phyloP scores from a whole-genome alignment of 768 basidiomycete species.

The Astraeus odoratus region DNA sequence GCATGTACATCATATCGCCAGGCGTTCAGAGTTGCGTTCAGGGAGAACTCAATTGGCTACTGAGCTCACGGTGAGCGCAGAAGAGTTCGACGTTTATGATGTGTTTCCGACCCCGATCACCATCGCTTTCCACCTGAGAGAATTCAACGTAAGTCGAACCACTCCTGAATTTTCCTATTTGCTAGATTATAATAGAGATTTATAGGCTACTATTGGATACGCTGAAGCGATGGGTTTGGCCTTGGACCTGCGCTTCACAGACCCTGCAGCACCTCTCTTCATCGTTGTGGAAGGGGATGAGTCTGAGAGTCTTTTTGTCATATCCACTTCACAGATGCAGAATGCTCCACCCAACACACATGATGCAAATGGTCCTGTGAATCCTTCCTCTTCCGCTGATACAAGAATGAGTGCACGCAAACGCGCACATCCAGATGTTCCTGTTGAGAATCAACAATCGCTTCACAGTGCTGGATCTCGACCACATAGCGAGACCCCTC shows the following conservation, averaged over 20 bases:
- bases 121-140: slow-evolving; percentile 74
- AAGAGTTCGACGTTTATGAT: slow-evolving; percentile 78
- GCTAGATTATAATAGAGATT: background rate
- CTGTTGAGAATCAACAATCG: slow-evolving; percentile 21
- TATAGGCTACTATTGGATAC: slow-evolving; percentile 71
- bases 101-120: slow-evolving; percentile 55
- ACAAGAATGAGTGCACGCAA: slow-evolving; percentile 14
- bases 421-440: slow-evolving; percentile 14
- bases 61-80: slow-evolving; percentile 66
- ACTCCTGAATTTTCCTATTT: background rate
- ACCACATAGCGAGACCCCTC: slow-evolving; percentile 30
- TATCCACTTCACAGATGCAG: slow-evolving; percentile 65
- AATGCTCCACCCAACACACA: slow-evolving; percentile 18
- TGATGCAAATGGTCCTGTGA: slow-evolving; percentile 5
- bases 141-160: slow-evolving; percentile 63
- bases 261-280: slow-evolving; percentile 66
- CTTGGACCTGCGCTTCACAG: slow-evolving; percentile 70
- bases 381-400: no score
- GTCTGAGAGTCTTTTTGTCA: slow-evolving; percentile 62
- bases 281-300: slow-evolving; percentile 69
- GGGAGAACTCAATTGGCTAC: slow-evolving; percentile 63
- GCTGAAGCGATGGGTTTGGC: slow-evolving; percentile 63
- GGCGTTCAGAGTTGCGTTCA: slow-evolving; percentile 18
- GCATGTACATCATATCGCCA: background rate
- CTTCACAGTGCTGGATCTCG: slow-evolving; percentile 18